These are phyloP conservation scores for Backusella circina DNA, from an alignment of 192 early-diverging fungal genomes.

Conservation along the genomic window DNA sequence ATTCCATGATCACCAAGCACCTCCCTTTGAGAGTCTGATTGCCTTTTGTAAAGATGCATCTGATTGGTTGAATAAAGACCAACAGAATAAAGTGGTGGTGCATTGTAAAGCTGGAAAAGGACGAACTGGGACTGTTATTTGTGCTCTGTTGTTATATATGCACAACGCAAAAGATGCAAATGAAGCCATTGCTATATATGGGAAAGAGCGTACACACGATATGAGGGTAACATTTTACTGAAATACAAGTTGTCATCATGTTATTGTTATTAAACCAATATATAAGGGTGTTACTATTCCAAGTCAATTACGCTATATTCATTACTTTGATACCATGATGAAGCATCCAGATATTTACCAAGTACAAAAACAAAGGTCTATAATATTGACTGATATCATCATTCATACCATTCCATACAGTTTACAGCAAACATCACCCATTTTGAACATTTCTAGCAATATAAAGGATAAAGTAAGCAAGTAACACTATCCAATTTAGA, in stretches of 20 bases:
- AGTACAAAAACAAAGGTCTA: background rate
- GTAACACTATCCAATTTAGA: background rate
- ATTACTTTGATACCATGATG: constrained; percentile 44
- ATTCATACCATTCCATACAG: constrained; percentile 9
- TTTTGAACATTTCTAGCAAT: background rate
- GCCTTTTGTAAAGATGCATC: constrained; percentile 49
- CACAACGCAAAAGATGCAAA: constrained; percentile 24
- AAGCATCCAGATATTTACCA: constrained; percentile 20
- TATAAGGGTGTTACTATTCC: constrained; percentile 53
- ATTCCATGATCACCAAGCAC: constrained; percentile 54
- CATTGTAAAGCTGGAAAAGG: constrained; percentile 71
- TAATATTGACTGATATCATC: constrained; percentile 25
- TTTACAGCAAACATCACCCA: background rate
- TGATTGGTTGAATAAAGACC: constrained; percentile 36
- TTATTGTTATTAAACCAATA: background rate
- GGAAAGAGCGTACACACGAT: constrained; percentile 38
- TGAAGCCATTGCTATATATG: constrained; percentile 47
- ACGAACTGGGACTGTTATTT: constrained; percentile 56
- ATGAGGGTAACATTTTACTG: constrained; percentile 32
- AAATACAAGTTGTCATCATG: background rate
- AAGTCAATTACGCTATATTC: constrained; percentile 52
- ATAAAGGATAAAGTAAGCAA: background rate
- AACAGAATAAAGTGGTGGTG: constrained; percentile 47
- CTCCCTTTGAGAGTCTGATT: constrained; percentile 44
- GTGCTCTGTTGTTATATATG: constrained; percentile 42